Evolutionary conservation across 257 asterid genomes (phyloP).

Genomic region (Coffea canephora): DNA sequence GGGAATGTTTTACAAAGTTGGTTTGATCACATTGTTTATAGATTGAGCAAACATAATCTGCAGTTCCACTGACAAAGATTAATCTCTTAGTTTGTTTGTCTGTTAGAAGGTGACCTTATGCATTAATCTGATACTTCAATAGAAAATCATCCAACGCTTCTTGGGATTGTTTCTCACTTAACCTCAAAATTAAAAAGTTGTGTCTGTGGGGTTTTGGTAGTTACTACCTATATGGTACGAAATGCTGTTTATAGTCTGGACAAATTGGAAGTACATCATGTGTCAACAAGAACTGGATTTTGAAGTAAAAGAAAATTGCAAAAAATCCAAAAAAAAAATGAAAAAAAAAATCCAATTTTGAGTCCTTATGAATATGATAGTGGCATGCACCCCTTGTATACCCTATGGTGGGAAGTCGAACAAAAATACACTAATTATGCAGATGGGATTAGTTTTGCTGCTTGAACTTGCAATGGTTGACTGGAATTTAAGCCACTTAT

Average conservation of each 20-base stretch:
- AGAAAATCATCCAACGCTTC: neutral
- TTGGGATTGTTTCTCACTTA: neutral
- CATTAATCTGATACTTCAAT: neutral
- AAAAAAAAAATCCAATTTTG: neutral
- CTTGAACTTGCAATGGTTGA: too few relatives aligned
- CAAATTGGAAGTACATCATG: neutral
- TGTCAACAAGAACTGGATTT: neutral
- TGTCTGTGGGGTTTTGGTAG: too few relatives aligned
- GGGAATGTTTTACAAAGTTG: neutral
- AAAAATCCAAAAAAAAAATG: too few relatives aligned
- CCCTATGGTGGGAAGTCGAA: too few relatives aligned
- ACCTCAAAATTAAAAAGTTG: neutral
- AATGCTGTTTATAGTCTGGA: neutral
- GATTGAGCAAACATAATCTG: neutral
- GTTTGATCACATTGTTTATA: neutral
- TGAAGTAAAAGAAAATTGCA: neutral
- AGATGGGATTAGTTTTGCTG: too few relatives aligned
- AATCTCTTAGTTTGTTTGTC: neutral
- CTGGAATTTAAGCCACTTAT: neutral
- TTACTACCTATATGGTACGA: neutral
- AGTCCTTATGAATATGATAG: neutral
- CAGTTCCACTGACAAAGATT: neutral
- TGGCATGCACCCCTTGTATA: too few relatives aligned
- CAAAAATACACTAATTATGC: too few relatives aligned
- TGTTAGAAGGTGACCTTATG: neutral